Conservation (phyloP, 164 flowering plant species). For the Nelumbo lutea region DNA sequence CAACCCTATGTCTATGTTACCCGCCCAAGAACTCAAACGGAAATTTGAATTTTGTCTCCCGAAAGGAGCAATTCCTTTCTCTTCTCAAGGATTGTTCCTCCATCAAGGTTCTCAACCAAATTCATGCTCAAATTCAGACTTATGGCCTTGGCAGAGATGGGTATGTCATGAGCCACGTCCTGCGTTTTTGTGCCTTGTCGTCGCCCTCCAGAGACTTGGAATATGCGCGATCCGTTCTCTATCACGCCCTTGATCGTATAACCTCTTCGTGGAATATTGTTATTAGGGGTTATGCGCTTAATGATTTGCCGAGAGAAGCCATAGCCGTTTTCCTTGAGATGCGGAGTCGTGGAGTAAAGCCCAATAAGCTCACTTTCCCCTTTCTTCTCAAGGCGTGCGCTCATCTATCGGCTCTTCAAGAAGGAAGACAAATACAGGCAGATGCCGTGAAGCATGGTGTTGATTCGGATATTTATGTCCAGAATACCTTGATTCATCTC, state of each 20-base stretch:
- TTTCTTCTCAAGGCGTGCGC: conserved; percentile 56
- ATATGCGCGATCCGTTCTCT: conserved; percentile 28
- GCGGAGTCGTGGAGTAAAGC: conserved; percentile 32
- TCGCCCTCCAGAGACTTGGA: conserved; percentile 16
- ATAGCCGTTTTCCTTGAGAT: conserved; percentile 26
- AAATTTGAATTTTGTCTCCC: conserved; percentile 22
- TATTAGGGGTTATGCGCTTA: conserved; percentile 39
- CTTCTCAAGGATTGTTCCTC: conserved; percentile 35
- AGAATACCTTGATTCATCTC: conserved; percentile 48
- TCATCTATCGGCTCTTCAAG: conserved; percentile 19
- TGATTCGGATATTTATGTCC: conserved; percentile 42
- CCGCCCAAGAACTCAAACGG: conserved; percentile 23
- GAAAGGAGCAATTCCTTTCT: conserved; percentile 25
- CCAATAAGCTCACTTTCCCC: conserved; percentile 49
- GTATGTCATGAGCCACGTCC: conserved; percentile 20
- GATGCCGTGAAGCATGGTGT: conserved; percentile 43
- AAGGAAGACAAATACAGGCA: conserved; percentile 44
- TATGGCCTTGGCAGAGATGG: conserved; percentile 35
- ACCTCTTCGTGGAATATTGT: conserved; percentile 45
- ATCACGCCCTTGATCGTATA: conserved; percentile 12
- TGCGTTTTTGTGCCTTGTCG: conserved; percentile 30
- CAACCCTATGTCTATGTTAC: conserved; percentile 13
- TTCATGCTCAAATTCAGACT: conserved; percentile 37
- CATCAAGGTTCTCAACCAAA: conserved; percentile 32
- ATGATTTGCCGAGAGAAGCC: conserved; percentile 30